Base-by-base conservation (phyloP, 2,329 filamentous ascomycete species). In the Aspergillus thermomutatus region DNA sequence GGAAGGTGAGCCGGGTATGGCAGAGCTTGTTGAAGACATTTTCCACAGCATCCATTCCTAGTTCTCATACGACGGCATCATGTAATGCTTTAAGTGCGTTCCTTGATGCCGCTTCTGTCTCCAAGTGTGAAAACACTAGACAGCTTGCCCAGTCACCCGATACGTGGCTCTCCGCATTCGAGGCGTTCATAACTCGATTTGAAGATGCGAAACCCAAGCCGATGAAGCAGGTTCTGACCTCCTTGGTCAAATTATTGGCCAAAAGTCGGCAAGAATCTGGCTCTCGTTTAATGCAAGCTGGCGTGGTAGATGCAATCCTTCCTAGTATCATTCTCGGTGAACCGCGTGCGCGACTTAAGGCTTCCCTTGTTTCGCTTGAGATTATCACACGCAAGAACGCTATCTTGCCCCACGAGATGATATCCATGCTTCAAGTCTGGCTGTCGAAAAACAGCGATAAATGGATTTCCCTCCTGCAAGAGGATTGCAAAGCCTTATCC, bases 81-180 rank as follows among this genome's bases (percentile, higher is more conserved):
- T 78, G 75, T 59, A 80, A 79, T 70, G 73, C 77, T 6, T 53
- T 79, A 27, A 75, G 75, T 55, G 73, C 73, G 21, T 79, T 78
- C 52, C 61, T 80, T 23, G 72, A 78, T 59, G 68, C 72, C 11
- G 71, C 72, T 9, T 55, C 64, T 17, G 60, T 63, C 11, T 75
- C 77, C 11, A 52, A 65, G 28, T 63, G 66, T 54, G 56, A 67
- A 11, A 57, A 61, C 7, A 69, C 78, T 2, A 69, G 65, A 46
- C 52, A 66, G 25, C 63, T 80, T 54, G 69, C 64, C 26, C 60
- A 69, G 2, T 75, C 72, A 3, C 50, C 68, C 6, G 62, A 68
- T 17, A 71, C 64, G 27, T 80, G 77, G 77, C 58, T 72, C 21
- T 64, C 71, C 23, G 65, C 75, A 17, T 78, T 78, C 52, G 68